A percentile compares a stretch with the other conserved stretches of the same genome.
These are phyloP conservation scores for Viola pubescens DNA, from an alignment of 441 rosid genomes.

Conservation along the genomic window DNA sequence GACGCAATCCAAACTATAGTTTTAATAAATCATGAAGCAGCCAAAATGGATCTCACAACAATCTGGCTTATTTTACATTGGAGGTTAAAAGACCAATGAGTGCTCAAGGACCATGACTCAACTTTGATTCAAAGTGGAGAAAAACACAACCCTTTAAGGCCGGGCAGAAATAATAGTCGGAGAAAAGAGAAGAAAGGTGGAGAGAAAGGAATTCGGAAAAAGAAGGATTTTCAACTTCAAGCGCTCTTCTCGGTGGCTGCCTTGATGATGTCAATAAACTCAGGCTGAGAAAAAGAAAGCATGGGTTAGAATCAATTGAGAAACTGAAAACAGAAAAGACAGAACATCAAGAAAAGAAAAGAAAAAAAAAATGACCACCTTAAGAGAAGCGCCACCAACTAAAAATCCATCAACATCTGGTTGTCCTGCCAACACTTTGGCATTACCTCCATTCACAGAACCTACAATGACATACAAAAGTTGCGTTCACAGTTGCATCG, in stretches of 20 bases:
- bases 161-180: slow-evolving; percentile 6
- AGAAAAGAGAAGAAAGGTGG: not conserved
- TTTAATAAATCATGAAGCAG: too few relatives aligned
- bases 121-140: too few relatives aligned
- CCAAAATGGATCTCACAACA: too few relatives aligned
- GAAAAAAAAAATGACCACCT: slow-evolving; percentile 30
- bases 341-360: too few relatives aligned
- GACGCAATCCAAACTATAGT: too few relatives aligned
- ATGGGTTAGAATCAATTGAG: not conserved
- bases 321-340: not conserved
- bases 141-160: too few relatives aligned
- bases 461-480: slow-evolving; percentile 21
- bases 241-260: slow-evolving; percentile 41
- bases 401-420: slow-evolving; percentile 67
- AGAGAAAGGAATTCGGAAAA: not conserved
- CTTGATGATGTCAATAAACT: slow-evolving; percentile 58
- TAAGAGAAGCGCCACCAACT: slow-evolving; percentile 75
- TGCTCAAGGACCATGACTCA: too few relatives aligned
- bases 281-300: slow-evolving; percentile 34
- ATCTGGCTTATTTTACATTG: too few relatives aligned
- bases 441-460: slow-evolving; percentile 61
- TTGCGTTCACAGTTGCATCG: slow-evolving; percentile 1
- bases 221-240: slow-evolving; percentile 15
- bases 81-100: too few relatives aligned
- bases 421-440: slow-evolving; percentile 52